Conservation (phyloP, 179 eudicot genomes). For the Amaranthus tricolor region DNA sequence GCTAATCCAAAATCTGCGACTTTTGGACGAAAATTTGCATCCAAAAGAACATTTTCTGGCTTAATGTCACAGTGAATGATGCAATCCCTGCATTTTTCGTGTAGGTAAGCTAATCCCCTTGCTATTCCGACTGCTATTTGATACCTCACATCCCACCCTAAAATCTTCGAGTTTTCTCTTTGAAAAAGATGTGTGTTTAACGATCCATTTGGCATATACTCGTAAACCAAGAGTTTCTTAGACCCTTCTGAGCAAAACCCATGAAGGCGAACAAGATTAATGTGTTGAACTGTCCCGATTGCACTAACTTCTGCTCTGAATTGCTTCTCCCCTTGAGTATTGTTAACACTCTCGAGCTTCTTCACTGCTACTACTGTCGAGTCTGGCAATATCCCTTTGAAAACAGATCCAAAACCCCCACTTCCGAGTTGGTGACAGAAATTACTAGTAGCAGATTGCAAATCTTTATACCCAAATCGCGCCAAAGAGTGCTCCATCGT, state of each 20-base stretch:
- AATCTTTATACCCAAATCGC: background rate
- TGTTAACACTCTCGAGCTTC: background rate
- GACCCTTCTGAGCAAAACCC: slow-evolving; percentile 12
- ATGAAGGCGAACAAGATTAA: slow-evolving; percentile 12
- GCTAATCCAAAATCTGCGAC: slow-evolving; percentile 16
- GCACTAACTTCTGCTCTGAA: slow-evolving; percentile 14
- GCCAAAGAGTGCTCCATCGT: background rate
- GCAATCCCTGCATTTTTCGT: slow-evolving; percentile 12
- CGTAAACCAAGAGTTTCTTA: slow-evolving; percentile 11
- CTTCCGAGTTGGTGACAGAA: slow-evolving; percentile 3
- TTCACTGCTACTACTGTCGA: slow-evolving; percentile 4
- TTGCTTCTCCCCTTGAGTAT: slow-evolving; percentile 14
- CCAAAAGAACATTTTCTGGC: slow-evolving; percentile 1
- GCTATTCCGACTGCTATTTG: slow-evolving; percentile 7
- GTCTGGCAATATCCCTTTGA: slow-evolving; percentile 3
- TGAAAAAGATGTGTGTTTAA: slow-evolving; percentile 3
- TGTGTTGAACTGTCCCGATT: slow-evolving; percentile 13
- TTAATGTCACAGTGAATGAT: slow-evolving; percentile 14
- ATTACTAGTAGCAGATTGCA: slow-evolving; percentile 4
- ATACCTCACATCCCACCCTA: slow-evolving; percentile 2
- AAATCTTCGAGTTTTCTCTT: background rate
- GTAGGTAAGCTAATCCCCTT: slow-evolving; percentile 5
- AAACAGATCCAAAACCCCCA: slow-evolving; percentile 7
- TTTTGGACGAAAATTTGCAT: background rate
- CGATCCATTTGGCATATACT: slow-evolving; percentile 13